These are phyloP conservation scores for Diaporthe sp. DNA, from an alignment of 2,329 filamentous ascomycete genomes.

Conservation along the genomic window DNA sequence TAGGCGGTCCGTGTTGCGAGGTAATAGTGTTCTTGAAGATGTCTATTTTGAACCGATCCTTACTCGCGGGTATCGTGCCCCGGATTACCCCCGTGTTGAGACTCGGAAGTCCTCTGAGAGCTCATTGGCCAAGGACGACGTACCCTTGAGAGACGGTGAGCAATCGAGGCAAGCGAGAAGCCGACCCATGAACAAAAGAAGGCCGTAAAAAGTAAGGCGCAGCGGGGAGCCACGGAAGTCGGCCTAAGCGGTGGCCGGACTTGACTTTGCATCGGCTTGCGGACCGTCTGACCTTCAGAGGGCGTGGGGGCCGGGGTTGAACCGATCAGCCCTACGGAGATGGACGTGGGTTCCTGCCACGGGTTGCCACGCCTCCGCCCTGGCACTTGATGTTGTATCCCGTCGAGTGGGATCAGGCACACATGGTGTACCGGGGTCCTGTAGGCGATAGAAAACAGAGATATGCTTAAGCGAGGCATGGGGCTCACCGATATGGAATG, in stretches of 20 bases:
- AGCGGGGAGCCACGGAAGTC: slow-evolving; percentile 11
- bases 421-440: neutral
- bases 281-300: slow-evolving; percentile 1
- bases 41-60: neutral
- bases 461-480: neutral
- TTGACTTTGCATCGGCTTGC: slow-evolving; percentile 20
- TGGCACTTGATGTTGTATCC: neutral
- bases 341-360: neutral
- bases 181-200: neutral
- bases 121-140: neutral
- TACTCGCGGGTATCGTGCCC: neutral
- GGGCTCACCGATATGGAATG: neutral
- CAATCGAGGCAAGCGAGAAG: neutral
- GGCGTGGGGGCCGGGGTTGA: slow-evolving; percentile 14
- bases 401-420: slow-evolving; percentile 7
- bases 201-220: neutral
- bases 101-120: neutral
- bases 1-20: neutral
- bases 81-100: neutral
- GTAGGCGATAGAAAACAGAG: neutral
- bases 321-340: slow-evolving; percentile 25
- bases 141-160: slow-evolving; percentile 14
- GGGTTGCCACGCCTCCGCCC: neutral
- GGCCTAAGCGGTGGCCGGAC: neutral
- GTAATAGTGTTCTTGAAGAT: too few relatives aligned